Percentiles rank a stretch among this genome's conserved stretches.
Conservation (phyloP, 2,329 filamentous ascomycete species). For the Dactylellina haptotyla region DNA sequence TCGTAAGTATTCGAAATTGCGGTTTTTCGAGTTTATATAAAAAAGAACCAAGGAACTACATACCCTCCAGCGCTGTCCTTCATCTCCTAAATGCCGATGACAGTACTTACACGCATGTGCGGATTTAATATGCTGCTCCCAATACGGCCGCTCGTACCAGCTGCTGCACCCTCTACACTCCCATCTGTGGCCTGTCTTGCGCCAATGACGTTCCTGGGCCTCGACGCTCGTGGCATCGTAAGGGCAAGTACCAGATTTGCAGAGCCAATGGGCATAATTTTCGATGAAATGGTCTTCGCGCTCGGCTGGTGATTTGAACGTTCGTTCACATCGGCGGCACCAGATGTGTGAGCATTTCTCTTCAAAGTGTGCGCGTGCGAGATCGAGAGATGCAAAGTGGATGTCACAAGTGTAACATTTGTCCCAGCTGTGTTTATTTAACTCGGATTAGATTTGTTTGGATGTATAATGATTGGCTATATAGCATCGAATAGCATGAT, state of each 20-base stretch:
- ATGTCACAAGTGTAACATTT: slow-evolving; percentile 22
- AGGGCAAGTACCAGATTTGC: slow-evolving; percentile 30
- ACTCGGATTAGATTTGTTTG: neutral
- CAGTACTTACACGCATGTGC: slow-evolving; percentile 24
- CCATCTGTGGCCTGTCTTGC: slow-evolving; percentile 21
- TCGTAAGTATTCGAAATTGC: too few species aligned
- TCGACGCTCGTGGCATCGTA: slow-evolving; percentile 25
- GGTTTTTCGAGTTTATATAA: too few species aligned
- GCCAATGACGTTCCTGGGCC: slow-evolving; percentile 35
- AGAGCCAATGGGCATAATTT: slow-evolving; percentile 34
- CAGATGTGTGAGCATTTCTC: slow-evolving; percentile 15
- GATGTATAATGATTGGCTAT: neutral
- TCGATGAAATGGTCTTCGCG: slow-evolving; percentile 34
- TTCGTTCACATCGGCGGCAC: slow-evolving; percentile 30
- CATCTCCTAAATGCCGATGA: slow-evolving; percentile 20
- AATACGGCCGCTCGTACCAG: slow-evolving; percentile 25
- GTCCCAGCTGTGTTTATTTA: slow-evolving; percentile 22
- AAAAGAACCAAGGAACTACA: too few species aligned
- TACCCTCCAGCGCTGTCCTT: slow-evolving; percentile 20
- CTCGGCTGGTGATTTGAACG: slow-evolving; percentile 22
- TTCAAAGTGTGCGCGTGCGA: slow-evolving; percentile 17
- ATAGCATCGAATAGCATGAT: neutral
- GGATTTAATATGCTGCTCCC: slow-evolving; percentile 22
- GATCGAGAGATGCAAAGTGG: slow-evolving; percentile 4
- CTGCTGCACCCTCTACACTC: slow-evolving; percentile 34